Evolutionary conservation across 2,329 filamentous ascomycete genomes (phyloP).

Genomic region (Sphaerulina populicola): DNA sequence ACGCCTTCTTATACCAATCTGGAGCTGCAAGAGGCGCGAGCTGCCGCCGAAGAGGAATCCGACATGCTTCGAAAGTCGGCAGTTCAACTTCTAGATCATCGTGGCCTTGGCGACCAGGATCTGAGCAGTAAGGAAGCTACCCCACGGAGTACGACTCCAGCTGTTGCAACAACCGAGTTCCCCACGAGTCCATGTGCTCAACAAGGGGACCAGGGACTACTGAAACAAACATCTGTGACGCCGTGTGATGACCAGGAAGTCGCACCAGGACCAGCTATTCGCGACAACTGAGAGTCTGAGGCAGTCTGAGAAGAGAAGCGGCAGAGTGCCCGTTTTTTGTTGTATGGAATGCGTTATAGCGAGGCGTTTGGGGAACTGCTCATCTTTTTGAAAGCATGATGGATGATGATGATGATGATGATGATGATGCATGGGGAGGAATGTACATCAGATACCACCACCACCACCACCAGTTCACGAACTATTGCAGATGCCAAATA

Average conservation of each 20-base stretch:
- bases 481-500: background rate
- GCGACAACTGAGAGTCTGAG: background rate
- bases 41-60: slow-evolving; percentile 49
- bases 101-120: slow-evolving; percentile 39
- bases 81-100: slow-evolving; percentile 46
- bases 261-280: background rate
- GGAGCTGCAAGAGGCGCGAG: slow-evolving; percentile 49
- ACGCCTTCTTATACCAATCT: slow-evolving; percentile 48
- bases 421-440: too few species aligned
- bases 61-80: slow-evolving; percentile 48
- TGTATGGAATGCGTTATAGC: slow-evolving; percentile 4
- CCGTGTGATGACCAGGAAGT: background rate
- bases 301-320: too few species aligned
- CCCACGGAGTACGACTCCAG: slow-evolving; percentile 10
- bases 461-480: background rate
- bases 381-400: background rate
- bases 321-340: background rate
- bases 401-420: too few species aligned
- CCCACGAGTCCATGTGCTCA: too few species aligned
- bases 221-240: background rate
- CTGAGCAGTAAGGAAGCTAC: slow-evolving; percentile 25
- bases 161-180: background rate
- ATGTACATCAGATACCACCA: background rate
- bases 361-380: background rate
- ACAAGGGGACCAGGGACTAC: too few species aligned